Evolutionary conservation across 1,284 basidiomycete species (phyloP), one percentile per base, ranked within the genome.

Genomic region (Puccinia hordei): DNA sequence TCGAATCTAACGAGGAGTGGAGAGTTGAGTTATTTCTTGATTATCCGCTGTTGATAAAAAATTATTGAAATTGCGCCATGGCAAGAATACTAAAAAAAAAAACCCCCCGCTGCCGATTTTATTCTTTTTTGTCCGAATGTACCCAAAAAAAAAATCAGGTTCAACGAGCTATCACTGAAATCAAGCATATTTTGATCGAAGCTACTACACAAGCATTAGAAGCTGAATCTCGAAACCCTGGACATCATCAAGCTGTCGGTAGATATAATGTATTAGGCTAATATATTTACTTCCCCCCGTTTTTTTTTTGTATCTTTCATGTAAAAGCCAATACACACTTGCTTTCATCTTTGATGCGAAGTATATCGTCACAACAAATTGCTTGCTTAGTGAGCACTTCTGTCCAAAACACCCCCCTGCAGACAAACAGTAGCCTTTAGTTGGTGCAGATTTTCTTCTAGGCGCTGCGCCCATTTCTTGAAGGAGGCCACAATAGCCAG

Each of bases 1-100:
- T 99, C 84, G 97, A 99, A 87, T 96, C 94, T 27, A 99, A 99
- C 87, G 96, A 98, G 84, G 95, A 97, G 85, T 93, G 89, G 86
- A 89, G 93, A 86, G 93, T 71, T 93, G 84, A 85, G 90, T 57
- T 66, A 83, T 38, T 81, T 66, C 72, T 81, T 83, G 10, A 82
- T 81, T n/a, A 24, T 66, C n/a, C n/a, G n/a, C 24, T 55, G 10
- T 55, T 1, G 1, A 24, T 17, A 55, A 12, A 55, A 55, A n/a
- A 55, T 3, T 5, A 24, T 24, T 55, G 5, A 24, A 55, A 55
- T 19, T 19, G 46, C 8, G 46, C 17, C 46, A 19, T 59, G 12
- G 10, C 30, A 59, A 59, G 30, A 4, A 59, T 49, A 49, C 46
- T 49, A 59, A 59, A 65, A 33, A 6, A 65, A n/a, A n/a, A n/a